Conservation (phyloP, 768 basidiomycete genomes). For the Phaffia australis region DNA sequence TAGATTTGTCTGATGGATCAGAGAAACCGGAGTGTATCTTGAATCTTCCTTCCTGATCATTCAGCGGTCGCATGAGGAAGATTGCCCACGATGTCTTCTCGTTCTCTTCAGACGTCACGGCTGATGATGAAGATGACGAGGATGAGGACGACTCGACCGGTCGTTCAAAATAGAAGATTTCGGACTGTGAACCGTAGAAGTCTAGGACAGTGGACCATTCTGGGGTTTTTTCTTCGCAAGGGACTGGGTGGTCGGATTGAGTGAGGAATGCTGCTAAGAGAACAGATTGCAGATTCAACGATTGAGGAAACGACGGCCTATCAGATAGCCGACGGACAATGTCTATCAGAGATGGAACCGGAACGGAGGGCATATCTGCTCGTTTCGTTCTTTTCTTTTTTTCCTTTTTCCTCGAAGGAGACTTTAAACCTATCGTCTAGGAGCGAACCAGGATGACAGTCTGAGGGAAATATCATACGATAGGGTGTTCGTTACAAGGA, state of each 20-base stretch:
- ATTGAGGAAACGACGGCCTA: conserved; percentile 8
- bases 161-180: neutral
- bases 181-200: conserved; percentile 4
- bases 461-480: too few relatives aligned
- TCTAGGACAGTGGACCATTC: conserved; percentile 6
- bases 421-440: too few relatives aligned
- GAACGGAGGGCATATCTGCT: neutral
- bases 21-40: conserved; percentile 12
- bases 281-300: conserved; percentile 11
- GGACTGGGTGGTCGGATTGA: neutral
- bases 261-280: conserved; percentile 16
- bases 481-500: too few relatives aligned
- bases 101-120: neutral
- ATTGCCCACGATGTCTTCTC: conserved; percentile 1
- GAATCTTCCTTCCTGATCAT: neutral
- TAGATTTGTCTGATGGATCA: neutral
- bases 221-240: neutral
- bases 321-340: conserved; percentile 7
- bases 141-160: too few relatives aligned
- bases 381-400: too few relatives aligned
- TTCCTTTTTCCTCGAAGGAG: too few relatives aligned
- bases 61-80: conserved; percentile 1
- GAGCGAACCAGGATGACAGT: too few relatives aligned
- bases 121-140: neutral
- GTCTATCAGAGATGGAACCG: neutral